Percentiles rank a stretch among this genome's conserved stretches.
These are phyloP conservation scores for Hymenotorrendiella dingleyae DNA, from an alignment of 2,329 filamentous ascomycete genomes.

Conservation along the genomic window DNA sequence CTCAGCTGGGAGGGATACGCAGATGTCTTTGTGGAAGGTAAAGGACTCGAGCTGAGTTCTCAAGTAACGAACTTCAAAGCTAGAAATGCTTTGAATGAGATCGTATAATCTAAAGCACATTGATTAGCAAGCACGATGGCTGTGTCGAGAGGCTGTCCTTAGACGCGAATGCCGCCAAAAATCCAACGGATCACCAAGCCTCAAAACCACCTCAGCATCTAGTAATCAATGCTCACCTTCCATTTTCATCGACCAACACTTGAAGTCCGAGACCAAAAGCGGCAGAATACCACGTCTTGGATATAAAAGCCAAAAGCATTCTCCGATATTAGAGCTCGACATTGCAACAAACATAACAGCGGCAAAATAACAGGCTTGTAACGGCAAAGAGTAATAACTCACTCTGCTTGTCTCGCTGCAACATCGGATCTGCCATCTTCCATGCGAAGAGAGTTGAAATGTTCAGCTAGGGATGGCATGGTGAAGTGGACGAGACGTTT, in stretches of 20 bases:
- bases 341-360: not conserved
- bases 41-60: slow-evolving; percentile 11
- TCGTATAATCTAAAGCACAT: slow-evolving; percentile 13
- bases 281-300: too few relatives aligned
- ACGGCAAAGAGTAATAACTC: slow-evolving; percentile 3
- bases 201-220: too few relatives aligned
- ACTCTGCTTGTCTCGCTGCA: slow-evolving; percentile 14
- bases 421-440: slow-evolving; percentile 14
- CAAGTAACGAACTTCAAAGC: slow-evolving; percentile 15
- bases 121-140: too few relatives aligned
- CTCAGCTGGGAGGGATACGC: slow-evolving; percentile 17
- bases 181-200: too few relatives aligned
- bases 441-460: slow-evolving; percentile 10
- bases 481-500: too few relatives aligned
- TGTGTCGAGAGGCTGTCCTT: too few relatives aligned
- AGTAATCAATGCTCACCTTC: too few relatives aligned
- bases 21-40: slow-evolving; percentile 12
- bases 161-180: not conserved
- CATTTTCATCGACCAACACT: too few relatives aligned
- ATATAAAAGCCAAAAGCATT: too few relatives aligned
- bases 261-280: too few relatives aligned
- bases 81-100: slow-evolving; percentile 11
- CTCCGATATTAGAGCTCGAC: slow-evolving; percentile 4
- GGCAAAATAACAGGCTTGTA: not conserved
- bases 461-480: slow-evolving; percentile 7